A percentile compares a stretch with the other conserved stretches of the same genome.
Evolutionary conservation across 2,329 filamentous ascomycete genomes (phyloP).

Genomic region (Juglanconis oblonga): DNA sequence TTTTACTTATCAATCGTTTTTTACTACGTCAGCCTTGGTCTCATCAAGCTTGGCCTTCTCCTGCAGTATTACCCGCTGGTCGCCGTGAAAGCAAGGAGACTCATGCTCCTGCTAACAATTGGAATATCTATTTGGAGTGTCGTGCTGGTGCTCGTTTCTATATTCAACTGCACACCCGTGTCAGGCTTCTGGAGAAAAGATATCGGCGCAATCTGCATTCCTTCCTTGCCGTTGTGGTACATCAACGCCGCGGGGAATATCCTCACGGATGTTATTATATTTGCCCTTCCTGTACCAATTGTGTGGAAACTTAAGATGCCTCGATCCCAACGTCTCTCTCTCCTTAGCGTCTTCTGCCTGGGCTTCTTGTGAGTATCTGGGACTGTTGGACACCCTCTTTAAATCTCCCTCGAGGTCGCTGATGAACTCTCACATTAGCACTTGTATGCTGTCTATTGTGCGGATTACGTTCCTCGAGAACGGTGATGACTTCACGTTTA

Average conservation of each 20-base stretch:
- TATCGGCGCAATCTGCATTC: conserved; percentile 5
- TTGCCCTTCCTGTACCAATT: conserved; percentile 10
- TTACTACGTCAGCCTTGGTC: conserved; percentile 5
- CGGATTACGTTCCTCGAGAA: conserved; percentile 5
- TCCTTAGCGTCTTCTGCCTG: conserved; percentile 8
- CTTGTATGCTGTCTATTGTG: conserved; percentile 4
- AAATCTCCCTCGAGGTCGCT: neutral
- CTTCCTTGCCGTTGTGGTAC: conserved; percentile 10
- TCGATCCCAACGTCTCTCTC: neutral
- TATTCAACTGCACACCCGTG: conserved; percentile 8
- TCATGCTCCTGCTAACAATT: neutral
- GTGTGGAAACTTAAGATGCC: conserved; percentile 12
- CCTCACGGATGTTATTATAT: conserved; percentile 11
- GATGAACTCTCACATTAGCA: neutral
- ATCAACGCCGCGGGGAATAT: conserved; percentile 13
- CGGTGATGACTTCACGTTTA: conserved; percentile 2
- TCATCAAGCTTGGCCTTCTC: conserved; percentile 10
- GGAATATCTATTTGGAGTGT: conserved; percentile 6
- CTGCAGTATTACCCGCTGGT: conserved; percentile 12
- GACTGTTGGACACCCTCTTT: neutral
- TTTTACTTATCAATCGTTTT: conserved; percentile 13
- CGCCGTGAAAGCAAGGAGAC: neutral
- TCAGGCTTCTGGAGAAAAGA: conserved; percentile 7
- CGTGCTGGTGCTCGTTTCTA: neutral
- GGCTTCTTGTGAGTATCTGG: conserved; percentile 10